phyloP scores from a whole-genome alignment of 306 rosid genomes.

The Quercus rubra region DNA sequence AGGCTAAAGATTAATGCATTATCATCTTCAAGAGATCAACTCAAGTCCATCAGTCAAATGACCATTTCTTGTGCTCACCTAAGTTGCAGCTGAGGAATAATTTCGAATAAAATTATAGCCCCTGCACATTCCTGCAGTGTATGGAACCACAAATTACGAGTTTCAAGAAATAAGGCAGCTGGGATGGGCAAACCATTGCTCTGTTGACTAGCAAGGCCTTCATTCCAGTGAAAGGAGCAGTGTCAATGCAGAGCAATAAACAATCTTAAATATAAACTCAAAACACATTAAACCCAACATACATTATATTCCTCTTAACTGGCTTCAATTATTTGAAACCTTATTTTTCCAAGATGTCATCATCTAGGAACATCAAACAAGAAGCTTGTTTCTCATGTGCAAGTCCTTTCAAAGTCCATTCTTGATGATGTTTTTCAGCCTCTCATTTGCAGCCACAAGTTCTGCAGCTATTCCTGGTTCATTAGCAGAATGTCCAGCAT shows the following conservation, averaged over 20 bases:
- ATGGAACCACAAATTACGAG: neutral
- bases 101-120: neutral
- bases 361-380: neutral
- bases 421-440: slow-evolving; percentile 52
- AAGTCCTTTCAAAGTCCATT: slow-evolving; percentile 37
- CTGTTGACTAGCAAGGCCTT: neutral
- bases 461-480: slow-evolving; percentile 88
- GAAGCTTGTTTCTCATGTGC: neutral
- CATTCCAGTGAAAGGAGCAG: neutral
- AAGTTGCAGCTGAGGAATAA: neutral
- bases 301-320: neutral
- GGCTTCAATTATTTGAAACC: too few species aligned
- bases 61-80: neutral
- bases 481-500: slow-evolving; percentile 94
- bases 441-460: slow-evolving; percentile 93
- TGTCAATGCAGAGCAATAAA: neutral
- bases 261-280: neutral
- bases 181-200: neutral
- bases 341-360: too few species aligned
- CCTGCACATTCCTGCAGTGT: neutral
- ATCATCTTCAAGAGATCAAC: neutral
- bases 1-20: neutral
- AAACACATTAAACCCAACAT: neutral
- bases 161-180: neutral
- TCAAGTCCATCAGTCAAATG: neutral